A percentile compares a stretch with the other conserved stretches of the same genome.
phyloP scores from a whole-genome alignment of 306 rosid species.

The Coriaria nepalensis region DNA sequence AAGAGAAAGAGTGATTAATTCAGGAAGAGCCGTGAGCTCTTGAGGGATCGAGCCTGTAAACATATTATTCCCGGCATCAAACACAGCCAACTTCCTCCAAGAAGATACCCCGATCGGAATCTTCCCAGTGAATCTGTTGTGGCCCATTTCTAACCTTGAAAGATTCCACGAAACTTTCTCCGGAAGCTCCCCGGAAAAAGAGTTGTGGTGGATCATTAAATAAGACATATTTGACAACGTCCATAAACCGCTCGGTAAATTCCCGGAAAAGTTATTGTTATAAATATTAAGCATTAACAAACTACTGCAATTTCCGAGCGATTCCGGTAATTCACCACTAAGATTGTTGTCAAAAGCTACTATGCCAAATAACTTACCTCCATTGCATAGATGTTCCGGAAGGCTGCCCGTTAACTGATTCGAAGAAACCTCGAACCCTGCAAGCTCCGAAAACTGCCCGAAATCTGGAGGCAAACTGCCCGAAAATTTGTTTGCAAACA shows the following conservation, averaged over 20 bases:
- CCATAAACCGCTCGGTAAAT: conserved; percentile 65
- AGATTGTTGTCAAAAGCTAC: conserved; percentile 30
- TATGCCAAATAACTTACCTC: conserved; percentile 26
- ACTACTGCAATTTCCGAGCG: conserved; percentile 42
- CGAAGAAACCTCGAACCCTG: conserved; percentile 15
- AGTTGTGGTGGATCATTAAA: conserved; percentile 27
- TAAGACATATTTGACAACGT: conserved; percentile 16
- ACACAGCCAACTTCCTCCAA: conserved; percentile 29
- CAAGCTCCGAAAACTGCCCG: conserved; percentile 34
- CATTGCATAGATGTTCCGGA: conserved; percentile 41
- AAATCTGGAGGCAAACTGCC: conserved; percentile 48
- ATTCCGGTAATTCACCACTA: conserved; percentile 45
- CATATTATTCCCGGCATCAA: conserved; percentile 37
- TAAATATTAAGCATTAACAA: conserved; percentile 15
- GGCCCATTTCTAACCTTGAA: conserved; percentile 26
- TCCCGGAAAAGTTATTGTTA: conserved; percentile 34
- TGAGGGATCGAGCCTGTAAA: conserved; percentile 44
- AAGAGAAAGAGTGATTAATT: conserved; percentile 23
- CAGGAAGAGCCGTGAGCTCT: conserved; percentile 34
- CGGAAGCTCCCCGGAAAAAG: conserved; percentile 45
- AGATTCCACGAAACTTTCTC: conserved; percentile 27
- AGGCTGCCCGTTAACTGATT: conserved; percentile 40
- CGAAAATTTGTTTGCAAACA: conserved; percentile 37
- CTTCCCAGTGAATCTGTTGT: conserved; percentile 45
- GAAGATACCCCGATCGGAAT: conserved; percentile 44